Percentiles rank a stretch among this genome's conserved stretches.
Conservation (phyloP, 306 rosid genomes). For the Pueraria montana region DNA sequence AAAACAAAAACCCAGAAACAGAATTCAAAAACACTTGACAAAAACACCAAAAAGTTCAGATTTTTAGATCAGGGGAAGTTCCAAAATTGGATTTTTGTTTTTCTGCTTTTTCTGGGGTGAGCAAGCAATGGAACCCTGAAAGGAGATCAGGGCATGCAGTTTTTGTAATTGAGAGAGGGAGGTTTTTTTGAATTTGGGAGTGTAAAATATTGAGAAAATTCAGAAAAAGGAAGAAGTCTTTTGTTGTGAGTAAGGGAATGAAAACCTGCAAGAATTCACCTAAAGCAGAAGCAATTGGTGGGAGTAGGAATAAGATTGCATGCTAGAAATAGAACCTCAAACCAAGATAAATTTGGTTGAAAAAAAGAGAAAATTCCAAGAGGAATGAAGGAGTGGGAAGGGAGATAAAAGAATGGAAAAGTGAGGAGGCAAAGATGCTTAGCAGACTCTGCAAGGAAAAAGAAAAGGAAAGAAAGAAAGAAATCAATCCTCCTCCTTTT, state of each 20-base stretch:
- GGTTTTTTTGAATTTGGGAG: background rate
- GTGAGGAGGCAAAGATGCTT: constrained; percentile 82
- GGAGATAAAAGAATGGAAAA: constrained; percentile 51
- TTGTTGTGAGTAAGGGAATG: constrained; percentile 49
- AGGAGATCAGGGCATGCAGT: constrained; percentile 43
- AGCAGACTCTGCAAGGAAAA: constrained; percentile 77
- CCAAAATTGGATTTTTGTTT: background rate
- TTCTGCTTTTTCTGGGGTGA: constrained; percentile 30
- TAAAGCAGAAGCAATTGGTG: constrained; percentile 54
- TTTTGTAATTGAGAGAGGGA: constrained; percentile 5
- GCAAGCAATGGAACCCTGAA: constrained; percentile 41
- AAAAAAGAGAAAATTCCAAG: constrained; percentile 38
- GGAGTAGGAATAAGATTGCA: constrained; percentile 50
- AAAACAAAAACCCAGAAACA: constrained; percentile 47
- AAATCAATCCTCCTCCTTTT: constrained; percentile 47
- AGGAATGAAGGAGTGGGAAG: constrained; percentile 51
- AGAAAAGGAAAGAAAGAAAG: constrained; percentile 51
- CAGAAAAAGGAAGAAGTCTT: constrained; percentile 59
- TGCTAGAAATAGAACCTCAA: constrained; percentile 25
- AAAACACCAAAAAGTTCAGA: constrained; percentile 19
- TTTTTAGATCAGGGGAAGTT: constrained; percentile 43
- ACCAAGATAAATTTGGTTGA: constrained; percentile 22
- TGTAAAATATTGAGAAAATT: constrained; percentile 16
- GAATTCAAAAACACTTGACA: background rate
- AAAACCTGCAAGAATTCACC: constrained; percentile 42